These are phyloP conservation scores for Zymoseptoria brevis DNA, from an alignment of 2,329 filamentous ascomycete species.

Conservation along the genomic window DNA sequence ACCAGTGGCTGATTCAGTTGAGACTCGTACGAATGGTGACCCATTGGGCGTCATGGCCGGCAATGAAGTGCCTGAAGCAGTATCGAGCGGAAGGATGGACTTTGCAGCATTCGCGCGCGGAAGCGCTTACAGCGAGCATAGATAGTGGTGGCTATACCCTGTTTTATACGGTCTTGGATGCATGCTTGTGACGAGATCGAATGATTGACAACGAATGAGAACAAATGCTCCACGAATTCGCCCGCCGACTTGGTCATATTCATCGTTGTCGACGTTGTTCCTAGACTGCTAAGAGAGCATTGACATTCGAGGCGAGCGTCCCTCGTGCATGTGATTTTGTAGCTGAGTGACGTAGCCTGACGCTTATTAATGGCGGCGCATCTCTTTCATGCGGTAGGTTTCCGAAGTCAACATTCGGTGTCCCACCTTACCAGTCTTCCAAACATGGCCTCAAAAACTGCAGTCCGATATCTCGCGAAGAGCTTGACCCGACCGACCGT, in stretches of 20 bases:
- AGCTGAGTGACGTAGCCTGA: neutral
- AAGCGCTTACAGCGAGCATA: conserved; percentile 14
- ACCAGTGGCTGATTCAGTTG: neutral
- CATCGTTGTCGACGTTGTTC: no score
- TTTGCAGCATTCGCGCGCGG: conserved; percentile 13
- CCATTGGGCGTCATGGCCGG: conserved; percentile 7
- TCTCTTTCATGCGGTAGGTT: neutral
- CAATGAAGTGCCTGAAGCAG: neutral
- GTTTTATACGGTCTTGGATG: neutral
- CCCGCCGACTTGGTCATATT: no score
- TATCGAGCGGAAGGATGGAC: conserved; percentile 7
- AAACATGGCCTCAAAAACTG: conserved; percentile 7
- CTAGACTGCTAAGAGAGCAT: no score
- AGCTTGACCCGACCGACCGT: conserved; percentile 1
- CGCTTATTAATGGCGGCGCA: neutral
- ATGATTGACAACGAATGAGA: neutral
- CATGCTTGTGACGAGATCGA: neutral
- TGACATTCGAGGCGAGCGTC: neutral
- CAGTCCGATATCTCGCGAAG: conserved; percentile 6
- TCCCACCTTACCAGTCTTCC: neutral
- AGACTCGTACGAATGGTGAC: conserved; percentile 5
- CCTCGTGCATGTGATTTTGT: neutral
- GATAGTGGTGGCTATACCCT: neutral
- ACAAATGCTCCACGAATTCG: neutral
- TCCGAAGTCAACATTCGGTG: neutral